These are phyloP conservation scores for Aquilaria yunnanensis DNA, from an alignment of 345 rosid species.

Conservation along the genomic window DNA sequence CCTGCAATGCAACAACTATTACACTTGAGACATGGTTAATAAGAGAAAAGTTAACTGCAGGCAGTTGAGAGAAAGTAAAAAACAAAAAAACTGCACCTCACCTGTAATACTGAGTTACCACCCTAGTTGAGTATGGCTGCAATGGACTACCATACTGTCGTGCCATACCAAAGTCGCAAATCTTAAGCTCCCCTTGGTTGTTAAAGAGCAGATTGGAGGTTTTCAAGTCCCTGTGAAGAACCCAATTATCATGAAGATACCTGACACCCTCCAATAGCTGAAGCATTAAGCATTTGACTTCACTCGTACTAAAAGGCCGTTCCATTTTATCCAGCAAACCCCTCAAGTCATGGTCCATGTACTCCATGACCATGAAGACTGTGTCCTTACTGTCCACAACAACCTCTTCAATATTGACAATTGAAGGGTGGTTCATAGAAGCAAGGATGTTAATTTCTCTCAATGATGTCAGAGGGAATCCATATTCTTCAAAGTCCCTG, in stretches of 20 bases:
- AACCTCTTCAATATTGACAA: slow-evolving; percentile 79
- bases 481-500: slow-evolving; percentile 55
- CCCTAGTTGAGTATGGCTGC: slow-evolving; percentile 76
- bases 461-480: slow-evolving; percentile 75
- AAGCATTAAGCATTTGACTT: slow-evolving; percentile 83
- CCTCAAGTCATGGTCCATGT: slow-evolving; percentile 80
- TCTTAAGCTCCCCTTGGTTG: slow-evolving; percentile 71
- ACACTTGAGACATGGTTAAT: slow-evolving; percentile 8
- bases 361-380: slow-evolving; percentile 93
- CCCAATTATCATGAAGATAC: slow-evolving; percentile 91
- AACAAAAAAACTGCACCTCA: slow-evolving; percentile 19
- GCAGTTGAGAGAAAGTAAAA: not conserved
- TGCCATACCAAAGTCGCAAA: slow-evolving; percentile 86
- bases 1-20: slow-evolving; percentile 32
- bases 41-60: not conserved
- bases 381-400: slow-evolving; percentile 55
- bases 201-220: slow-evolving; percentile 80
- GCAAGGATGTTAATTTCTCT: slow-evolving; percentile 85
- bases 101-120: slow-evolving; percentile 85
- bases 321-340: slow-evolving; percentile 63
- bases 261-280: slow-evolving; percentile 78
- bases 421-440: slow-evolving; percentile 65
- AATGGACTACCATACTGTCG: slow-evolving; percentile 82
- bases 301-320: slow-evolving; percentile 75
- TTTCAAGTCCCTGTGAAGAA: slow-evolving; percentile 87